Conservation (phyloP, 192 early-diverging fungal genomes). For the Chytriomyces hyalinus region DNA sequence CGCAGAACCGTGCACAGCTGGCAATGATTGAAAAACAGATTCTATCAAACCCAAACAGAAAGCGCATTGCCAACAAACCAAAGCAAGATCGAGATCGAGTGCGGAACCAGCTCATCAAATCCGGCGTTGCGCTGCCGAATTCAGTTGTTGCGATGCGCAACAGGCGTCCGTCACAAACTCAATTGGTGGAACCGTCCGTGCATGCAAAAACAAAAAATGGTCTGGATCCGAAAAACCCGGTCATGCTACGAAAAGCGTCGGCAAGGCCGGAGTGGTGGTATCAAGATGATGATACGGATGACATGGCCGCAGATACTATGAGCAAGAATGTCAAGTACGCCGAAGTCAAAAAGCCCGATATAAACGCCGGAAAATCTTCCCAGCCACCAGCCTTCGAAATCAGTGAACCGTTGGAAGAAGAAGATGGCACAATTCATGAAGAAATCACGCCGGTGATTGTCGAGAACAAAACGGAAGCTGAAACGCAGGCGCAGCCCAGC, state of each 20-base stretch:
- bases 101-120: conserved; percentile 12
- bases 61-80: not conserved
- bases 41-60: conserved; percentile 14
- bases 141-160: conserved; percentile 10
- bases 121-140: conserved; percentile 30
- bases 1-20: not conserved
- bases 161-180: too few relatives aligned
- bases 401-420: not conserved
- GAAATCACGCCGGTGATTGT: not conserved
- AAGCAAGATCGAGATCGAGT: conserved; percentile 8
- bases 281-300: not conserved
- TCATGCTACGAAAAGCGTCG: not conserved
- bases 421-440: not conserved
- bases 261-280: not conserved
- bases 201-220: not conserved
- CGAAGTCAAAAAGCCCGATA: not conserved
- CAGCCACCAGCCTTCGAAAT: not conserved
- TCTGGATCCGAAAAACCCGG: not conserved
- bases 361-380: not conserved
- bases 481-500: too few relatives aligned
- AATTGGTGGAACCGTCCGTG: too few relatives aligned
- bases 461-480: not conserved
- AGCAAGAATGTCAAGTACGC: not conserved
- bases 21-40: not conserved
- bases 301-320: not conserved